Conservation (phyloP, 768 basidiomycete species). For the Paxillus ammoniavirescens region DNA sequence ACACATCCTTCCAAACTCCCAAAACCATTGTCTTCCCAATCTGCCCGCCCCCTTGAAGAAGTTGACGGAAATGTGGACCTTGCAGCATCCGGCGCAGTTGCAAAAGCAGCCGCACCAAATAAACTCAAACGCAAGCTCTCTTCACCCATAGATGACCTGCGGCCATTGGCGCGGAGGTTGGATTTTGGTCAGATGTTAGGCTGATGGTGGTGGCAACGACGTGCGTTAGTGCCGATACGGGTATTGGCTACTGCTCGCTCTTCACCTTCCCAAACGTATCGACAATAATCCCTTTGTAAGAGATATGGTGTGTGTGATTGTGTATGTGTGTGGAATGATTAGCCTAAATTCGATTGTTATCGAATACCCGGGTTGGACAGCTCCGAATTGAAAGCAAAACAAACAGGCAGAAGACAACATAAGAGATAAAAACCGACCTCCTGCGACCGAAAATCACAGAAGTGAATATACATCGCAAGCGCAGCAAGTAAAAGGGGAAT, state of each 20-base stretch:
- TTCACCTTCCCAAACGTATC: slow-evolving; percentile 1
- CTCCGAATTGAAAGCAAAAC: slow-evolving; percentile 2
- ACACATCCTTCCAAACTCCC: slow-evolving; percentile 89
- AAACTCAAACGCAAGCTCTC: slow-evolving; percentile 70
- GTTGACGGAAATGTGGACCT: slow-evolving; percentile 71
- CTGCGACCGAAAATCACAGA: slow-evolving; percentile 11
- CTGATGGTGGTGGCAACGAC: slow-evolving; percentile 3
- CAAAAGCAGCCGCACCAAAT: slow-evolving; percentile 50
- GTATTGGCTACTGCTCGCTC: slow-evolving; percentile 20
- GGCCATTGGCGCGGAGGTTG: slow-evolving; percentile 66
- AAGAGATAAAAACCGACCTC: slow-evolving; percentile 1
- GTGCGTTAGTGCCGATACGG: no score
- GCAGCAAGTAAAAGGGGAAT: slow-evolving; percentile 6
- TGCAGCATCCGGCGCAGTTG: slow-evolving; percentile 46
- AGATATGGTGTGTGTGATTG: neutral
- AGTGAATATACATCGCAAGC: neutral
- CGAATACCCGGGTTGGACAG: neutral
- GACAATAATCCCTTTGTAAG: slow-evolving; percentile 6
- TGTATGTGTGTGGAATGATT: slow-evolving; percentile 2
- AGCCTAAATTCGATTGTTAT: slow-evolving; percentile 2
- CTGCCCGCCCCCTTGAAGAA: slow-evolving; percentile 66
- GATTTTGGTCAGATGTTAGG: slow-evolving; percentile 57
- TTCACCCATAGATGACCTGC: slow-evolving; percentile 48
- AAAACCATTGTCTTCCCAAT: slow-evolving; percentile 52
- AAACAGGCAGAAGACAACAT: neutral